Conservation (phyloP, 1,284 basidiomycete species). For the Ganoderma lingzhi region DNA sequence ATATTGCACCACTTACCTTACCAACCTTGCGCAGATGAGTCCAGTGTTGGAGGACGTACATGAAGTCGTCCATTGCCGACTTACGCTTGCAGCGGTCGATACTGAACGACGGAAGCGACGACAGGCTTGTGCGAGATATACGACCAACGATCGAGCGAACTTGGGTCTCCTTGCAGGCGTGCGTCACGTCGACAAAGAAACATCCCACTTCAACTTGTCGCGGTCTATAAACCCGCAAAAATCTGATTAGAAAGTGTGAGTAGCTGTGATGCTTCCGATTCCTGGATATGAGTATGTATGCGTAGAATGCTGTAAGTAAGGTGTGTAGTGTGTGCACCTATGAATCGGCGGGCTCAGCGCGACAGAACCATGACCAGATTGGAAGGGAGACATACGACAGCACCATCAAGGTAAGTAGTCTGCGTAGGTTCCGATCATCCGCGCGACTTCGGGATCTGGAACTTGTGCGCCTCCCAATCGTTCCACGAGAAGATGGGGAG, state of each 20-base stretch:
- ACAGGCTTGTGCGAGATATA: no score
- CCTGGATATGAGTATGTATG: not conserved
- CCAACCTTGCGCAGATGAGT: not conserved
- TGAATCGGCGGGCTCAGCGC: not conserved
- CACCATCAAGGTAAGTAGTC: not conserved
- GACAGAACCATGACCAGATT: not conserved
- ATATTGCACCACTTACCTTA: not conserved
- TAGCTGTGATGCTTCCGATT: not conserved
- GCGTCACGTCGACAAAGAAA: no score
- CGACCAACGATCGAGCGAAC: no score
- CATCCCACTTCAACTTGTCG: not conserved
- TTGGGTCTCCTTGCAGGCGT: no score
- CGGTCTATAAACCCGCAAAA: not conserved
- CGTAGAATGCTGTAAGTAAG: not conserved
- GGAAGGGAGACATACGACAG: not conserved
- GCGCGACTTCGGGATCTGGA: conserved; percentile 20
- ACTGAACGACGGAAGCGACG: no score
- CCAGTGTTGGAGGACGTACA: not conserved
- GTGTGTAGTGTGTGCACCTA: not conserved
- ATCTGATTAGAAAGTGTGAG: not conserved
- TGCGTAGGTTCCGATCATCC: not conserved
- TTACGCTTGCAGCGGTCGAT: not conserved
- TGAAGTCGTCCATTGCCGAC: not conserved
- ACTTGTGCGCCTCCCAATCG: conserved; percentile 39
- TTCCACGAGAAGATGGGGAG: conserved; percentile 76